Evolutionary conservation across 805 yeast species (phyloP), one percentile per base, ranked within the genome.

Genomic region (Saccharomycopsis sp.): DNA sequence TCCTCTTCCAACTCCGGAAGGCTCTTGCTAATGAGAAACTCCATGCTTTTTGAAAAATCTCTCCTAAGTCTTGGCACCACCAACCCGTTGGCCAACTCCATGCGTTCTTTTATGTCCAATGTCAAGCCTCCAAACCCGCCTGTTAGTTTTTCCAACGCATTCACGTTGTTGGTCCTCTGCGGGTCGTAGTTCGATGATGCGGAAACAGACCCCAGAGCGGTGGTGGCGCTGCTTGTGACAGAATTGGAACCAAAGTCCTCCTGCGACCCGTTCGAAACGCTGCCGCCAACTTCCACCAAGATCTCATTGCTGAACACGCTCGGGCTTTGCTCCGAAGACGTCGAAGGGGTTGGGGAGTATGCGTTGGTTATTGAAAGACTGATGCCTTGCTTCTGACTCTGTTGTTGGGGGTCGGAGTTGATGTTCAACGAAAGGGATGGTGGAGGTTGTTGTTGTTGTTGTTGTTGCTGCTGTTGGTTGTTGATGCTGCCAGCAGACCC

Each of bases 1-100:
- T 73, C 75, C 37, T 82, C 86, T 20, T 78, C 79, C 35, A 85
- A 57, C 27, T 74, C 73, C 36, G 68, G 71, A 17, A 77, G 67
- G 42, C 67, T 74, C 41, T 55, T 63, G 20, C 46, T 39, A 5
- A 46, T 30, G 7, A 46, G 34, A 33, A 44, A 44, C 36, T 44
- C 44, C 48, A 44, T 44, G 22, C 42, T 35, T 18, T 41, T 40
- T 3, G 45, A 23, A 20, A 40, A 44, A 29, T 41, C 34, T 16
- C 34, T 30, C 16, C 34, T 43, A 9, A 36, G 29, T 8, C 31
- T 15, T 1, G 38, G 42, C 15, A 30, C 35, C 22, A 41, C 34
- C 18, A 29, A 20, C 2, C 20, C 27, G 13, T 37, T 39, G 18
- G 15, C 32, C 12, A 34, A 12, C 29, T 19, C 41, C 12, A 23